A percentile compares a stretch with the other conserved stretches of the same genome.
Conservation (phyloP, 169 alveolate genomes). For the Plasmodium blacklocki region DNA sequence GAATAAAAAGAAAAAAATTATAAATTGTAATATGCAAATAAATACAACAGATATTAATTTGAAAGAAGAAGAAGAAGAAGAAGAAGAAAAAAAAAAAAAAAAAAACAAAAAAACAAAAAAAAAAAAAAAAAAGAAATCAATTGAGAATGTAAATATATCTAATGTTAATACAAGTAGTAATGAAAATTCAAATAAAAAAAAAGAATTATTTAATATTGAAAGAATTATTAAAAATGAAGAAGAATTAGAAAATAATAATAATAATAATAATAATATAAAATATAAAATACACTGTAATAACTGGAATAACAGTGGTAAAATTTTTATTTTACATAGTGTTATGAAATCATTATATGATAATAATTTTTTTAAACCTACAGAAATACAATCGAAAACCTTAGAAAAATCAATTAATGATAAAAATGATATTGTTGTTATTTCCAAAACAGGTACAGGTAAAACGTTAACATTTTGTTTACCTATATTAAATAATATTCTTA, state of each 20-base stretch:
- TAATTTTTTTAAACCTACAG: slow-evolving; percentile 44
- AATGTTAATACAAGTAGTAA: neutral
- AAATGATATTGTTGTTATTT: slow-evolving; percentile 81
- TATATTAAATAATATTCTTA: slow-evolving; percentile 73
- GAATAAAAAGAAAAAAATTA: too few relatives aligned
- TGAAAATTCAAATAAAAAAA: neutral
- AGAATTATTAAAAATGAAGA: slow-evolving; percentile 14
- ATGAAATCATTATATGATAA: slow-evolving; percentile 58
- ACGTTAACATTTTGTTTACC: slow-evolving; percentile 84
- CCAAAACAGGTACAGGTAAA: slow-evolving; percentile 88
- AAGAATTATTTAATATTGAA: slow-evolving; percentile 49
- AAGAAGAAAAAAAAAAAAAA: neutral
- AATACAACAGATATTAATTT: neutral
- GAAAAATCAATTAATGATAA: slow-evolving; percentile 42
- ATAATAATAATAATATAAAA: slow-evolving; percentile 23
- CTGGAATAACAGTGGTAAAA: slow-evolving; percentile 27
- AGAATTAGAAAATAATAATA: slow-evolving; percentile 13
- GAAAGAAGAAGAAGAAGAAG: neutral
- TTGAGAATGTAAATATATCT: neutral
- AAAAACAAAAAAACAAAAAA: neutral
- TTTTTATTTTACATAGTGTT: slow-evolving; percentile 26
- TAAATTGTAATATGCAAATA: neutral
- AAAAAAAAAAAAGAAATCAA: neutral
- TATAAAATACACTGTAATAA: slow-evolving; percentile 19
- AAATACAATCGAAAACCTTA: slow-evolving; percentile 54